phyloP scores from a whole-genome alignment of 2,329 filamentous ascomycete genomes.

The Penicillium psychrosexuale region DNA sequence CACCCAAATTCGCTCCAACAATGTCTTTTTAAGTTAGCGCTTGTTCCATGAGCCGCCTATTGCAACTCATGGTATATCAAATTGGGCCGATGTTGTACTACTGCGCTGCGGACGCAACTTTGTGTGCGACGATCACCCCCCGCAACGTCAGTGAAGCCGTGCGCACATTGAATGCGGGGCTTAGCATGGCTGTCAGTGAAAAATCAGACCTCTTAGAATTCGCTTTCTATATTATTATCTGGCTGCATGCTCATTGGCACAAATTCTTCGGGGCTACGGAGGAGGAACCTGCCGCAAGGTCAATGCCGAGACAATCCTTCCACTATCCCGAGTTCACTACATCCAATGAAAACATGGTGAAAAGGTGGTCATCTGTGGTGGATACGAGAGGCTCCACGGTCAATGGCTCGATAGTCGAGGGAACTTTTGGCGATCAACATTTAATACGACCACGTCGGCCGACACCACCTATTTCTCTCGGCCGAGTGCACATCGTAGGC shows the following conservation, averaged over 20 bases:
- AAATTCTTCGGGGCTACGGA: neutral
- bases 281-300: neutral
- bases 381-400: neutral
- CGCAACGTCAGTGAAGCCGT: neutral
- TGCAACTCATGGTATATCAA: no score
- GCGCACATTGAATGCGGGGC: neutral
- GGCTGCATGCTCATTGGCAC: no score
- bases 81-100: no score
- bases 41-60: neutral
- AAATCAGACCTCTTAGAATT: no score
- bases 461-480: neutral
- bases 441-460: neutral
- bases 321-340: neutral
- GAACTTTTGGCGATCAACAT: neutral
- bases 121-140: neutral
- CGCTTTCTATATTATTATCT: no score
- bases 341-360: neutral
- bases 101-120: neutral
- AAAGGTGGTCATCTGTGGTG: neutral
- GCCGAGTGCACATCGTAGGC: neutral
- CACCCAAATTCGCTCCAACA: neutral
- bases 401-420: neutral
- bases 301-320: neutral
- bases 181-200: neutral
- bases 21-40: neutral